Evolutionary conservation across 768 basidiomycete species (phyloP), one percentile per base, ranked within the genome.

Genomic region (Suillus paluster): DNA sequence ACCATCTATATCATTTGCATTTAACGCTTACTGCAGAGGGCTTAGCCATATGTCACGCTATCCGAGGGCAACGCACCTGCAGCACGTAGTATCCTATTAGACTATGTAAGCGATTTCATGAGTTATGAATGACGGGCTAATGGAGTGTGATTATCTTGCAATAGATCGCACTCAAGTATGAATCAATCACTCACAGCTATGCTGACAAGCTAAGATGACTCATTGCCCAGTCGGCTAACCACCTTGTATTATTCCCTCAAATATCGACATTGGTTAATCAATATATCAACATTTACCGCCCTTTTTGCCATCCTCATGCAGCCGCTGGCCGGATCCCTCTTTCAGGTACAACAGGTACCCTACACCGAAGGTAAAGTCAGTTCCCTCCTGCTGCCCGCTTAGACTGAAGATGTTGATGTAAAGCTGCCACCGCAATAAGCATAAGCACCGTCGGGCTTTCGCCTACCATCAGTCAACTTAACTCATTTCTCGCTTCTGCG

Each of bases 11-110:
- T 54, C 36, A 25, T 38, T 54, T 54, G 23, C 36, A 21, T 38
- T 25, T 15, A 17, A 23, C 4, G 23, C 36, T 54, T 8, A 54
- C 21, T 17, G 23, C 15, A 38, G 8, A 23, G 53, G 4, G 17
- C 9, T 36, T 61, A 91, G 89, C 88, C 90, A 3, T 91, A 88
- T 63, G 76, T 91, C 6, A 73, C 80, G 7, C 73, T 91, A 30
- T 79, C 83, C 19, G 75, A 78, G 65, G 88, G 87, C 2, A 75
- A 75, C 63, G 83, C 82, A 1, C 70, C 76, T 2, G 87, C 88
- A 1, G 78, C 86, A 59, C 83, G 86, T 64, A 84, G 84, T 57
- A 70, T 91, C n/a, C 75, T 91, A 19, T 69, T 89, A 27, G 85
- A 91, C 70, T 91, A 91, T 71, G 87, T 88, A 65, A 54, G 85